Conservation (phyloP, 768 basidiomycete species). For the Gautieria morchelliformis region DNA sequence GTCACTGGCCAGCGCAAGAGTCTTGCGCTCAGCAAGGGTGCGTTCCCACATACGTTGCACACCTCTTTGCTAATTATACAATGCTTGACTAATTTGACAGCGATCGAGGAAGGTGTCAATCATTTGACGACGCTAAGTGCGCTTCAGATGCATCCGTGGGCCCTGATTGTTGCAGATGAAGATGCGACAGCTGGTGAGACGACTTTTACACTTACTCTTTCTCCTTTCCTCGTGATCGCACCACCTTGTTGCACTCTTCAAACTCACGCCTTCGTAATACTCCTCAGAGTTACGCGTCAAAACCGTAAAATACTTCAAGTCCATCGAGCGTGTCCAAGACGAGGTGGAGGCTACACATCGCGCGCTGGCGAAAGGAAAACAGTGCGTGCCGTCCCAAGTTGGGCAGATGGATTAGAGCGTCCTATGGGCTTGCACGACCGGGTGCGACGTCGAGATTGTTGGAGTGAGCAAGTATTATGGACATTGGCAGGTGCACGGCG, state of each 20-base stretch:
- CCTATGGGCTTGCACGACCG: too few species aligned
- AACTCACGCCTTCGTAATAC: too few species aligned
- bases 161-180: slow-evolving; percentile 81
- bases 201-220: too few species aligned
- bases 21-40: slow-evolving; percentile 75
- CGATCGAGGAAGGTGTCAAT: slow-evolving; percentile 77
- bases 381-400: background rate
- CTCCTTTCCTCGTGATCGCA: too few species aligned
- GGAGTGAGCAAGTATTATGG: too few species aligned
- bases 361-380: slow-evolving; percentile 23
- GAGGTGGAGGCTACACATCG: slow-evolving; percentile 62
- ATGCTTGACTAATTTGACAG: background rate
- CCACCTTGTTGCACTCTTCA: too few species aligned
- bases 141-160: slow-evolving; percentile 80
- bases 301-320: slow-evolving; percentile 88
- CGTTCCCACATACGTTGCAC: slow-evolving; percentile 14
- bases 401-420: background rate
- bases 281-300: slow-evolving; percentile 60
- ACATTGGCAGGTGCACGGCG: too few species aligned
- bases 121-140: slow-evolving; percentile 82
- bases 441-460: too few species aligned
- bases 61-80: too few species aligned
- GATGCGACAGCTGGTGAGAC: slow-evolving; percentile 59
- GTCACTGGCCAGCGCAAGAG: slow-evolving; percentile 80
- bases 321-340: slow-evolving; percentile 81